Conservation (phyloP, 2,329 filamentous ascomycete genomes). For the Fonsecaea monophora region DNA sequence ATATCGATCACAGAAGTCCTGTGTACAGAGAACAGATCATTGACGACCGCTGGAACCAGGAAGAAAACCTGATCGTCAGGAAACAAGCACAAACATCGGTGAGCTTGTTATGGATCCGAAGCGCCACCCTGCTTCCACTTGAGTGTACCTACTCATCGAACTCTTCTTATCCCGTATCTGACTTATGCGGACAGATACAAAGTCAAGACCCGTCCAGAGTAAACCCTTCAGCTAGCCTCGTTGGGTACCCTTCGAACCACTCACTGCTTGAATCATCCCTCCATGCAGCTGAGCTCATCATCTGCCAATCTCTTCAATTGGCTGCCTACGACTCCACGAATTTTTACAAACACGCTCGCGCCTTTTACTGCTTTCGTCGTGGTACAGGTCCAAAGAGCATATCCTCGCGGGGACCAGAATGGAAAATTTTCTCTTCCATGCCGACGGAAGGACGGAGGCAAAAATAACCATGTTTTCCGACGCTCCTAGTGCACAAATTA, state of each 20-base stretch:
- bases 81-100: background rate
- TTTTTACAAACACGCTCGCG: constrained; percentile 13
- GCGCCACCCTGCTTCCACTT: background rate
- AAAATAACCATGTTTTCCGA: background rate
- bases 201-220: background rate
- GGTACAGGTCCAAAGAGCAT: background rate
- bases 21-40: background rate
- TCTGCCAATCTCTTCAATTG: constrained; percentile 3
- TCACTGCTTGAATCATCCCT: constrained; percentile 8
- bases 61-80: background rate
- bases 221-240: constrained; percentile 17
- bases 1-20: background rate
- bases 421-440: background rate
- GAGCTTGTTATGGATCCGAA: background rate
- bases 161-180: background rate
- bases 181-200: background rate
- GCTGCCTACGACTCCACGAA: background rate
- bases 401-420: background rate
- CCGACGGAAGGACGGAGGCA: background rate
- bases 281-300: constrained; percentile 24
- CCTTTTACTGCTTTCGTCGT: constrained; percentile 16
- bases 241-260: constrained; percentile 6
- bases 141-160: background rate
- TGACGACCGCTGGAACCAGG: background rate
- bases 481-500: constrained; percentile 12